Evolutionary conservation across 371 early-diverging fungal species (phyloP), one percentile per base, ranked within the genome.

Genomic region (Syncephalastrum sp.): DNA sequence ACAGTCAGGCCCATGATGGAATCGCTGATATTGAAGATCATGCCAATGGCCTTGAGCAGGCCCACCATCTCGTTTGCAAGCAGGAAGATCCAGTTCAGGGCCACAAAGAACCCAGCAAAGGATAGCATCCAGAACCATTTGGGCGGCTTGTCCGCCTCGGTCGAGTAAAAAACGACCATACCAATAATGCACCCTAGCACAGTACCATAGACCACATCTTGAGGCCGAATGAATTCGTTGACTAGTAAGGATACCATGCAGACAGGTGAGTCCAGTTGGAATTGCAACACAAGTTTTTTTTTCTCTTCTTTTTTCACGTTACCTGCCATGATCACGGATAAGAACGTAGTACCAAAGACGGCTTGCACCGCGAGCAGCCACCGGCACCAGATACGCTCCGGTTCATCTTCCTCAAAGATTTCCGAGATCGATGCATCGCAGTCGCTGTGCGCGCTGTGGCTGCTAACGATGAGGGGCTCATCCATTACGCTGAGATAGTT

Each of bases 1-100:
- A 93, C 71, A 0, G 94, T 92, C 60, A 93, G 59, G 0, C 94
- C 94, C 56, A 93, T 77, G 46, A 93, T 89, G n/a, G 87, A 85
- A 48, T 93, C 92, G 63, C 84, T 88, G 21, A 93, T 75, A 21
- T 82, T 75, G 17, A 91, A 77, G 19, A 92, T 83, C 50, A 84
- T 70, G 0, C 93, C 93, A 12, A 93, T 61, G 0, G 91, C 80
- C 60, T 87, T 89, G n/a, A 93, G 66, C 10, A 93, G 64, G 3
- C 89, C 87, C 5, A 93, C 92, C 16, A 93, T 87, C 51, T 91
- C 89, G 58, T 88, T 89, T 3, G 91, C 91, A 4, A 91, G 64
- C 27, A 91, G 55, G 64, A 85, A 91, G 23, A 93, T 89, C 93
- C 93, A 93, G 8, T 79, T 79, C 38, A 93, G 73, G 0, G 89